These are phyloP conservation scores for Pythium pyrilobum DNA, from an alignment of 352 stramenopile species.

Conservation along the genomic window DNA sequence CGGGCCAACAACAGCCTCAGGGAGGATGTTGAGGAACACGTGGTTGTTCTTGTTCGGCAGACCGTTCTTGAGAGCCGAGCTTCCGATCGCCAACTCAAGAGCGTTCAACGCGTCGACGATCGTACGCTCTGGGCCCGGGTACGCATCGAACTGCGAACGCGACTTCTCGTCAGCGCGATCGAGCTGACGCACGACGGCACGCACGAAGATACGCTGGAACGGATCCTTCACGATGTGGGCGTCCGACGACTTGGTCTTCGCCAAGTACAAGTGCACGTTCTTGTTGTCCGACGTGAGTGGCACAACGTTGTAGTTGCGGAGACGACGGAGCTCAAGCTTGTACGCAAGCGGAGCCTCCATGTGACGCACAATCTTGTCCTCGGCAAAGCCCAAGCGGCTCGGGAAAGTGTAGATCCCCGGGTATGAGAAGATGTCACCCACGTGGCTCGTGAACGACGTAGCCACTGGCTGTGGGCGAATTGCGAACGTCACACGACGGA, in stretches of 20 bases:
- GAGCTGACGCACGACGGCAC: conserved; percentile 91
- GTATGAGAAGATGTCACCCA: conserved; percentile 71
- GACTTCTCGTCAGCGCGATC: conserved; percentile 71
- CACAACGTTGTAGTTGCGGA: conserved; percentile 97
- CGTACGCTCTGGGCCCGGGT: conserved; percentile 93
- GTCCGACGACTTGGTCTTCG: conserved; percentile 86
- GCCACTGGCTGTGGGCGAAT: conserved; percentile 49
- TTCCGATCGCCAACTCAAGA: conserved; percentile 94
- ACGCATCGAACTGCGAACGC: conserved; percentile 86
- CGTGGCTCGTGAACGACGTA: conserved; percentile 24
- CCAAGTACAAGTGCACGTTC: conserved; percentile 98
- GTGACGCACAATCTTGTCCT: conserved; percentile 97
- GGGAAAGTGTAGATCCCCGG: conserved; percentile 89
- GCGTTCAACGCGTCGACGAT: conserved; percentile 98
- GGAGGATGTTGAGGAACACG: conserved; percentile 98
- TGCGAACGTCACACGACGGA: conserved; percentile 87
- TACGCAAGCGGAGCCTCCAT: conserved; percentile 98
- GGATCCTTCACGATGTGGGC: conserved; percentile 82
- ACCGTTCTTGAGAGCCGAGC: conserved; percentile 81
- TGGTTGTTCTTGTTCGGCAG: conserved; percentile 95
- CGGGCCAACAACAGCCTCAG: conserved; percentile 92
- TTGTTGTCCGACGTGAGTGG: conserved; percentile 92
- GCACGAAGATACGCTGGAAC: conserved; percentile 94
- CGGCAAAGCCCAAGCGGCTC: conserved; percentile 88
- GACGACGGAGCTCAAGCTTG: conserved; percentile 96